Percentiles rank a stretch among this genome's conserved stretches.
Conservation (phyloP, 805 yeast genomes). For the Candida mattraensis region DNA sequence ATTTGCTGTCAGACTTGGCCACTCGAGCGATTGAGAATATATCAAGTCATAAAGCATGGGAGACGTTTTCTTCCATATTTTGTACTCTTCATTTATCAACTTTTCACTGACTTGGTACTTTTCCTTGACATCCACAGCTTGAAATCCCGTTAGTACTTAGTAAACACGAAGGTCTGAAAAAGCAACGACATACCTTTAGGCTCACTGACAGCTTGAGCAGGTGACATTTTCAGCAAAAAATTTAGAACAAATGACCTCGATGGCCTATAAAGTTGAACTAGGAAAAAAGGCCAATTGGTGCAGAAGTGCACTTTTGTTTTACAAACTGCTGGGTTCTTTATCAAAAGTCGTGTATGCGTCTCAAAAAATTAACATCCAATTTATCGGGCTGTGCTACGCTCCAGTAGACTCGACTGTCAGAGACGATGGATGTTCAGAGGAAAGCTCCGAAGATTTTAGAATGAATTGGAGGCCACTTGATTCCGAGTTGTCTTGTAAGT, state of each 20-base stretch:
- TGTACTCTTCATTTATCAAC: slow-evolving; percentile 71
- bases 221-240: slow-evolving; percentile 4
- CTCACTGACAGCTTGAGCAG: slow-evolving; percentile 9
- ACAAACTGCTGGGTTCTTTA: too few relatives aligned
- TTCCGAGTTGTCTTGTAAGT: too few relatives aligned
- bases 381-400: too few relatives aligned
- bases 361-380: too few relatives aligned
- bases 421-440: too few relatives aligned
- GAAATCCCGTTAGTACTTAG: slow-evolving; percentile 11
- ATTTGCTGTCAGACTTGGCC: slow-evolving; percentile 71
- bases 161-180: background rate
- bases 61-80: slow-evolving; percentile 81
- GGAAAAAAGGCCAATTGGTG: too few relatives aligned
- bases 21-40: slow-evolving; percentile 63
- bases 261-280: too few relatives aligned
- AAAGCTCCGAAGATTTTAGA: too few relatives aligned
- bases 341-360: too few relatives aligned
- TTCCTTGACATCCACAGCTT: slow-evolving; percentile 26
- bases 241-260: background rate
- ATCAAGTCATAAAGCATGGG: slow-evolving; percentile 75
- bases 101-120: slow-evolving; percentile 59
- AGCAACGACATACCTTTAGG: slow-evolving; percentile 7
- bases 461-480: too few relatives aligned
- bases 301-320: too few relatives aligned
- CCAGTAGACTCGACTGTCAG: too few relatives aligned